Evolutionary conservation across 2,329 filamentous ascomycete genomes (phyloP), one percentile per base, ranked within the genome.

Genomic region (Colletotrichum orchidophilum): DNA sequence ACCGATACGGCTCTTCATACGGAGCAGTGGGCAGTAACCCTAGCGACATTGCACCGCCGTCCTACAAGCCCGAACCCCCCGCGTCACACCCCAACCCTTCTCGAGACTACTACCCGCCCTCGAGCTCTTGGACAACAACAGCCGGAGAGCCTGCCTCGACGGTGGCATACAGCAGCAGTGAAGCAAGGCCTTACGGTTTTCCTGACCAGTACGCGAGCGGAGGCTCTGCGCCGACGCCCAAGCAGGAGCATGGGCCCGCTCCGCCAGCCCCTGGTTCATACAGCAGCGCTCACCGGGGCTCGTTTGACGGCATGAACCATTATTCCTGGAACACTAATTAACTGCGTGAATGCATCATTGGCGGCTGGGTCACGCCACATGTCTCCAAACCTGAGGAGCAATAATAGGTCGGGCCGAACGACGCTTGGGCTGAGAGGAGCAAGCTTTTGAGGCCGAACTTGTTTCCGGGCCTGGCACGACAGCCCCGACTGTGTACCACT

Each of bases 261-360:
- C 70, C 79, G 18, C 77, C 81, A 31, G 80, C 83, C 12, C 80
- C 84, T 15, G 80, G 82, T 3, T 77, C 81, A 27, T 87, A 87
- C 67, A 81, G 76, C 29, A 79, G 80, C 52, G 79, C 78, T 13
- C 74, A 80, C 33, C 78, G 83, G 55, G 82, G 82, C 21, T 86
- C 86, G 15, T 87, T 86, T 69, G 84, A 85, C 65, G 81, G 80
- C 59, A 82, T 88, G 78, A 86, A 84, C 76, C 86, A 89, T 76
- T 90, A 90, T 77, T 88, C 87, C 35, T 90, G 88, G 88, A 88
- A 85, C 73, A 81, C 84, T 62, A 87, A 84, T 66, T 87, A 72
- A 49, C 58, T 46, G 33, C 59, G 53, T 46, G 58, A 12, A 58
- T 59, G 49, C 49, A 15, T 46, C 46, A 4, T 39, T 68, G 69